These are phyloP conservation scores for Coemansia sp. DNA, from an alignment of 192 early-diverging fungal species.

Conservation along the genomic window DNA sequence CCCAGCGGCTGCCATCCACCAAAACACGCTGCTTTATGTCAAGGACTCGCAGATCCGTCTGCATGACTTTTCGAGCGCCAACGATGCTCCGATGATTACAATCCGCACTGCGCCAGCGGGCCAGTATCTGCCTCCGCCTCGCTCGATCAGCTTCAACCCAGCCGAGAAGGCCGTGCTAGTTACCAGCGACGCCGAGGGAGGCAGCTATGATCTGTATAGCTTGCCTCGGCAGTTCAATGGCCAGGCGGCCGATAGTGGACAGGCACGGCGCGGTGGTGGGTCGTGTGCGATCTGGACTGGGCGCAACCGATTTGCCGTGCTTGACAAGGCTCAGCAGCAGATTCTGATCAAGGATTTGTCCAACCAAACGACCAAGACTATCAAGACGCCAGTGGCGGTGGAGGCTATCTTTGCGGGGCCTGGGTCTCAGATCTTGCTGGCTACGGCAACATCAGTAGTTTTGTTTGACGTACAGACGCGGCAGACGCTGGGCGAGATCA, in stretches of 20 bases:
- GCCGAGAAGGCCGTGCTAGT: constrained; percentile 89
- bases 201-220: constrained; percentile 86
- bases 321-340: constrained; percentile 82
- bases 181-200: constrained; percentile 81
- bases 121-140: constrained; percentile 72
- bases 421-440: constrained; percentile 76
- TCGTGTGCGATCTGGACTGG: constrained; percentile 89
- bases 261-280: constrained; percentile 80
- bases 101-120: constrained; percentile 72
- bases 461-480: constrained; percentile 90
- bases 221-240: constrained; percentile 71
- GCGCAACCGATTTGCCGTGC: constrained; percentile 96
- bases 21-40: constrained; percentile 84
- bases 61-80: constrained; percentile 77
- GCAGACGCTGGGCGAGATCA: constrained; percentile 74
- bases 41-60: constrained; percentile 84
- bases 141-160: constrained; percentile 91
- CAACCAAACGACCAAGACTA: constrained; percentile 87
- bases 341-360: constrained; percentile 86
- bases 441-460: constrained; percentile 84
- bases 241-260: constrained; percentile 35
- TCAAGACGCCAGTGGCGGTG: constrained; percentile 75
- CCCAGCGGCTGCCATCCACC: constrained; percentile 84
- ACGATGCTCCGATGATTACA: constrained; percentile 77
- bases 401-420: constrained; percentile 91